Evolutionary conservation across 805 yeast species (phyloP).

Genomic region (Helenozyma baotianmanensis): DNA sequence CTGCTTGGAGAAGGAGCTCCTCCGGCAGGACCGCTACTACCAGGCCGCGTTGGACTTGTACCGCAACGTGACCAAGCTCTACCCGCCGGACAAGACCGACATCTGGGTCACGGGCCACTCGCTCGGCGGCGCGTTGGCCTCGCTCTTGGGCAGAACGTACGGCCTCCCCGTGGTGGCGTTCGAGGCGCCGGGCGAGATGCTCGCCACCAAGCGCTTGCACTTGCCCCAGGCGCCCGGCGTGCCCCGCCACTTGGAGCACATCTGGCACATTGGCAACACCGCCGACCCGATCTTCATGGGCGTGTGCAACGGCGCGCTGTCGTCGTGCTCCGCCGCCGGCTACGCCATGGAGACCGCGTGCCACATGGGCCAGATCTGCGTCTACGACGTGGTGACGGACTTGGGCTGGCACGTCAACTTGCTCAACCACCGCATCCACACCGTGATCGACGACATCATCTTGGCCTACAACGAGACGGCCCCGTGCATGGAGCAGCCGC

Average conservation of each 20-base stretch:
- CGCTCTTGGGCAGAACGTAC: constrained; percentile 79
- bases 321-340: constrained; percentile 86
- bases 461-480: constrained; percentile 74
- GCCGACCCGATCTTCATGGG: constrained; percentile 98
- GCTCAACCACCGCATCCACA: constrained; percentile 84
- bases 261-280: constrained; percentile 95
- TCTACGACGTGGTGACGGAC: constrained; percentile 85
- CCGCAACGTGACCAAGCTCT: constrained; percentile 58
- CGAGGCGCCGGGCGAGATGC: constrained; percentile 88
- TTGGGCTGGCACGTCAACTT: constrained; percentile 88
- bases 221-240: constrained; percentile 91
- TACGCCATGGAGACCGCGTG: constrained; percentile 97
- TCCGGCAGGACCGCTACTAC: constrained; percentile 75
- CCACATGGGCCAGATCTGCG: constrained; percentile 83
- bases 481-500: constrained; percentile 65
- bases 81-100: constrained; percentile 57
- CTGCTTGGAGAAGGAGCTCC: constrained; percentile 75
- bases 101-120: constrained; percentile 97
- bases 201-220: constrained; percentile 81
- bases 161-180: constrained; percentile 88
- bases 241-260: constrained; percentile 69
- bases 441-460: constrained; percentile 80
- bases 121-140: constrained; percentile 82
- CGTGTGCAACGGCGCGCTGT: constrained; percentile 89
- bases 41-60: constrained; percentile 74